Percentiles rank a stretch among this genome's conserved stretches.
phyloP scores from a whole-genome alignment of 495 filamentous ascomycete species.

The Tuber calosporum region DNA sequence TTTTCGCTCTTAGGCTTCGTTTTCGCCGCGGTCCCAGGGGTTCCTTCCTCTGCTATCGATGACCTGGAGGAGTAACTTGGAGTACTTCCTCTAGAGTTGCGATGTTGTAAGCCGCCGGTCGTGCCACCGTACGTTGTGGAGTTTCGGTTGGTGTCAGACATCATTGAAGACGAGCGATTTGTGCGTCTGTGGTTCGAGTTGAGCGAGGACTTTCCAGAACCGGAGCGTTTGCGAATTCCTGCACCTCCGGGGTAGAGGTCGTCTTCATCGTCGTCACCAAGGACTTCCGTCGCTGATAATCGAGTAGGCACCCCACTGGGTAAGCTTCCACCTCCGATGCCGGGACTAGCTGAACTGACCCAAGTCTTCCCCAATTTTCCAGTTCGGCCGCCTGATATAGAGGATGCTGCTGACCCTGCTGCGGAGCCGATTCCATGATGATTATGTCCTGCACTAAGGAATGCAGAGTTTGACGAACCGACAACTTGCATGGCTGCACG shows the following conservation, averaged over 20 bases:
- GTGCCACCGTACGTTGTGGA: constrained; percentile 15
- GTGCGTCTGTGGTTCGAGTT: constrained; percentile 52
- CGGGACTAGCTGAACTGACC: constrained; percentile 22
- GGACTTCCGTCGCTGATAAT: constrained; percentile 87
- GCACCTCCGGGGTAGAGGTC: constrained; percentile 51
- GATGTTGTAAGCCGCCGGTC: constrained; percentile 23
- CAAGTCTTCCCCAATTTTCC: constrained; percentile 35
- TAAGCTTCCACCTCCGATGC: constrained; percentile 32
- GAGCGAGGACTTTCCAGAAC: constrained; percentile 60
- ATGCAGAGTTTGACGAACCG: constrained; percentile 47
- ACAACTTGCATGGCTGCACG: constrained; percentile 71
- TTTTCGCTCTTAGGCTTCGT: constrained; percentile 33
- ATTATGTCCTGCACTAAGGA: constrained; percentile 25
- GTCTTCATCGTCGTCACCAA: constrained; percentile 74
- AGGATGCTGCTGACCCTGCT: constrained; percentile 35
- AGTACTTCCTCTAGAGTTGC: constrained; percentile 30
- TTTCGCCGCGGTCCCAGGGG: constrained; percentile 7
- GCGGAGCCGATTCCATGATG: constrained; percentile 36
- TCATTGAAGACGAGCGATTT: constrained; percentile 36
- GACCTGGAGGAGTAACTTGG: constrained; percentile 31
- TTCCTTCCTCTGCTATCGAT: constrained; percentile 28
- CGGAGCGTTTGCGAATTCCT: constrained; percentile 69
- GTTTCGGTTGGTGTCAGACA: constrained; percentile 31
- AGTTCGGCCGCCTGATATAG: constrained; percentile 24
- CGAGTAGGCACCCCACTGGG: constrained; percentile 73